Evolutionary conservation across 768 basidiomycete species (phyloP).

Genomic region (Kwoniella dejecticola): DNA sequence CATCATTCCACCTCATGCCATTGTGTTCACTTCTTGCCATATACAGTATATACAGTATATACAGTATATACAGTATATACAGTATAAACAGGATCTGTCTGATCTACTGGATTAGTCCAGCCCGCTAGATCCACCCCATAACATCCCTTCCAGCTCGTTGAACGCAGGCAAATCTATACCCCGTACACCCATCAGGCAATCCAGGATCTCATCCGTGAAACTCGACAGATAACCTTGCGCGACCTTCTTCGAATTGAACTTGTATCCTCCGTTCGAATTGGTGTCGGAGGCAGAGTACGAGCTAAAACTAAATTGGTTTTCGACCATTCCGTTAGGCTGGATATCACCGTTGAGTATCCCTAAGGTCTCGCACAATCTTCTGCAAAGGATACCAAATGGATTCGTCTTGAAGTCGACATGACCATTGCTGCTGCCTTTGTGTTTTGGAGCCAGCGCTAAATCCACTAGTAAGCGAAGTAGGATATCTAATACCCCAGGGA

Average conservation of each 20-base stretch:
- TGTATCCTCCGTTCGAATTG: conserved; percentile 38
- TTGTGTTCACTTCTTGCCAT: no score
- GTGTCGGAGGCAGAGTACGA: conserved; percentile 22
- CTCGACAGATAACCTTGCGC: conserved; percentile 43
- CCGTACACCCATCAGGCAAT: conserved; percentile 20
- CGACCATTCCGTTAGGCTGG: conserved; percentile 17
- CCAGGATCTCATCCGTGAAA: conserved; percentile 34
- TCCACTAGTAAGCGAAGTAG: conserved; percentile 58
- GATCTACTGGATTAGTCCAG: no score
- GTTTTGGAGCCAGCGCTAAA: no score
- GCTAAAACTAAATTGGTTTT: conserved; percentile 29
- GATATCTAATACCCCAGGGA: conserved; percentile 69
- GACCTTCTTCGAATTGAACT: conserved; percentile 27
- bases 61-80: no score
- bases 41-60: no score
- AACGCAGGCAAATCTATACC: conserved; percentile 30
- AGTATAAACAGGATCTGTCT: no score
- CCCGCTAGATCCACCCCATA: conserved; percentile 24
- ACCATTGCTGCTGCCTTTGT: not conserved
- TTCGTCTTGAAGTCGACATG: conserved; percentile 27
- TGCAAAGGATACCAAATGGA: conserved; percentile 47
- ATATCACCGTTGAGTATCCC: conserved; percentile 48
- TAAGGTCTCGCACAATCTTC: conserved; percentile 55
- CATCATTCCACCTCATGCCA: no score
- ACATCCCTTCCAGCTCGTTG: conserved; percentile 38